Conservation (phyloP, 306 rosid species). For the Leucaena leucocephala region DNA sequence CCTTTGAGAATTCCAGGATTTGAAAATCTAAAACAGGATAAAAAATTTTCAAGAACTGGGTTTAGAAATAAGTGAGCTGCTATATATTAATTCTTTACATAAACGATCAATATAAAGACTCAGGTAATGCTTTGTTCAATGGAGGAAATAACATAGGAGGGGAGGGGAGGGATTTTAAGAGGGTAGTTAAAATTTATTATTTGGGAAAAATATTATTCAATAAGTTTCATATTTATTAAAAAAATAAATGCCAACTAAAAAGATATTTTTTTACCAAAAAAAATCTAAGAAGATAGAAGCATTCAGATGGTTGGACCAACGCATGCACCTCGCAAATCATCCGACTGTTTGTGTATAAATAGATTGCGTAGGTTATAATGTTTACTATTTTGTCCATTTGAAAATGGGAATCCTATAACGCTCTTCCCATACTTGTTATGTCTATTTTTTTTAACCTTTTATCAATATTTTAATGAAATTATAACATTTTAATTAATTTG, state of each 20-base stretch:
- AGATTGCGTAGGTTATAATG: constrained; percentile 16
- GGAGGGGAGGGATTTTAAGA: too few relatives aligned
- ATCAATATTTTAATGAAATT: background rate
- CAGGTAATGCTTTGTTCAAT: too few relatives aligned
- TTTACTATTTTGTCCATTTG: background rate
- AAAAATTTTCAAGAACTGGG: too few relatives aligned
- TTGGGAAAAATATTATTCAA: background rate
- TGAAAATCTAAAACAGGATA: background rate
- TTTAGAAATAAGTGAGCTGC: too few relatives aligned
- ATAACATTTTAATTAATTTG: background rate
- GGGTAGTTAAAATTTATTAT: background rate
- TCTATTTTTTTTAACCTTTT: background rate
- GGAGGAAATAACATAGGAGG: too few relatives aligned
- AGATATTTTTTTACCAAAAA: too few relatives aligned
- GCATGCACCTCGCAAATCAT: constrained; percentile 53
- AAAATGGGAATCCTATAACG: background rate
- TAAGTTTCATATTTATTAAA: background rate
- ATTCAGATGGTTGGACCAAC: constrained; percentile 34
- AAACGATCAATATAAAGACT: too few relatives aligned
- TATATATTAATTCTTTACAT: too few relatives aligned
- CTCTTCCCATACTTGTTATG: background rate
- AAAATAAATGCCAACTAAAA: background rate
- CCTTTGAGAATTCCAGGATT: background rate
- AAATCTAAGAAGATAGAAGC: background rate
- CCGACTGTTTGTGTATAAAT: constrained; percentile 37